Conservation (phyloP, 2,329 filamentous ascomycete species). For the Bipolaris gigantea region DNA sequence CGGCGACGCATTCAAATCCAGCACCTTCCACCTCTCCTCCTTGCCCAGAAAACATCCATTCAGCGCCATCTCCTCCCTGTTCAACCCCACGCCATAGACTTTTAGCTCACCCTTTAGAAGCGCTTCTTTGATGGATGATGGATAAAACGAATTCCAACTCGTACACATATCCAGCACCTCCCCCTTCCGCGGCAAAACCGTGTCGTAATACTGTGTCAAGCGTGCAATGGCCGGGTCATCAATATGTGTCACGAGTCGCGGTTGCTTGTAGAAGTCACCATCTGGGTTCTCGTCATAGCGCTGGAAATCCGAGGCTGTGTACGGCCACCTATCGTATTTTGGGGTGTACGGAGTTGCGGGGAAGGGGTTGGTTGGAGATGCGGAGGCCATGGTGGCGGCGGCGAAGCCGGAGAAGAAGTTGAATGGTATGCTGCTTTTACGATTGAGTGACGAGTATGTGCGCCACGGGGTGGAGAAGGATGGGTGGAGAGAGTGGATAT, state of each 20-base stretch:
- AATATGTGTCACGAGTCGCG: slow-evolving; percentile 58
- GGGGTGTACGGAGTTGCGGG: slow-evolving; percentile 20
- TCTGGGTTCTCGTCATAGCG: slow-evolving; percentile 45
- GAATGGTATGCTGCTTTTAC: slow-evolving; percentile 4
- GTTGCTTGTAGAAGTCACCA: slow-evolving; percentile 45
- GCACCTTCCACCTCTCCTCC: slow-evolving; percentile 34
- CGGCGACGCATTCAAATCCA: slow-evolving; percentile 50
- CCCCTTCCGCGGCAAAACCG: slow-evolving; percentile 46
- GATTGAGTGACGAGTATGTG: slow-evolving; percentile 8
- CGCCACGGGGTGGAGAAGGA: slow-evolving; percentile 1
- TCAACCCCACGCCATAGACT: slow-evolving; percentile 55
- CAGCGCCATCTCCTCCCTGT: slow-evolving; percentile 48
- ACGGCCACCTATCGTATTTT: slow-evolving; percentile 26
- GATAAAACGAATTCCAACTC: slow-evolving; percentile 55
- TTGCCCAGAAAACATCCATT: slow-evolving; percentile 41
- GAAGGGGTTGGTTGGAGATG: slow-evolving; percentile 2
- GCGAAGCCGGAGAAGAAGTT: slow-evolving; percentile 19
- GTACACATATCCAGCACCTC: slow-evolving; percentile 55
- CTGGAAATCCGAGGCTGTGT: slow-evolving; percentile 40
- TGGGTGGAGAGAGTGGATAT: not conserved
- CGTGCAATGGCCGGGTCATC: slow-evolving; percentile 53
- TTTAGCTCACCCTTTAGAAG: slow-evolving; percentile 39
- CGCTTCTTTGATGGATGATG: slow-evolving; percentile 35
- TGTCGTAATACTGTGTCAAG: slow-evolving; percentile 52
- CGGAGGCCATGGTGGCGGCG: slow-evolving; percentile 10